Conservation (phyloP, 1,284 basidiomycete species). For the Rhodofomes roseus region DNA sequence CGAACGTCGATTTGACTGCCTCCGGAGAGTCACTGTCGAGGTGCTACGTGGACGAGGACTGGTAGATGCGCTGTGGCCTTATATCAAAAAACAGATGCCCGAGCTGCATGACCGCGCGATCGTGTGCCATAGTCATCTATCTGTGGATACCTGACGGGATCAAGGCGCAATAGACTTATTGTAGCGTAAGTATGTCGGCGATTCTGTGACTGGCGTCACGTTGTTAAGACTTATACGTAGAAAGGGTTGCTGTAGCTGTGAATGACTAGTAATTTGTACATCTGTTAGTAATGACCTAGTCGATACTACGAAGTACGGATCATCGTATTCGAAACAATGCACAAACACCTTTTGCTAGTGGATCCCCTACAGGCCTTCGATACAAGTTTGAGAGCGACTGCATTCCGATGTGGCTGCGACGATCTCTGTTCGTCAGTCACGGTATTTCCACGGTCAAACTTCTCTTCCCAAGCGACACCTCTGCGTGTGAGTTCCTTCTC, state of each 20-base stretch:
- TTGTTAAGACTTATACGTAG: too few relatives aligned
- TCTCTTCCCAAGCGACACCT: not conserved
- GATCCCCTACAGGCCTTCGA: too few relatives aligned
- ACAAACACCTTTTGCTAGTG: too few relatives aligned
- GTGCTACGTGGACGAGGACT: conserved; percentile 7
- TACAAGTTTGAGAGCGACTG: too few relatives aligned
- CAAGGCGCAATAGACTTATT: too few relatives aligned
- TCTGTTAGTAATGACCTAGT: too few relatives aligned
- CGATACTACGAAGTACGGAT: too few relatives aligned
- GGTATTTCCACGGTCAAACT: not conserved
- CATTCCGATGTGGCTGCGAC: not conserved
- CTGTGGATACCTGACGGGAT: not conserved
- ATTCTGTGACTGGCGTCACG: too few relatives aligned
- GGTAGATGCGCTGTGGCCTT: conserved; percentile 1
- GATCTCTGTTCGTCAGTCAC: not conserved
- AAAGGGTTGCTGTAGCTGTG: too few relatives aligned
- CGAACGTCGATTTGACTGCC: conserved; percentile 7
- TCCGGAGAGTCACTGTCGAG: conserved; percentile 12
- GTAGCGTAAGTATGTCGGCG: too few relatives aligned
- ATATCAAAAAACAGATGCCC: conserved; percentile 7
- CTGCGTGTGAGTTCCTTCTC: not conserved
- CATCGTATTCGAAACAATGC: too few relatives aligned
- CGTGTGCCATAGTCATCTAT: not conserved
- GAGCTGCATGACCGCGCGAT: conserved; percentile 5
- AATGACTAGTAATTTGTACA: too few relatives aligned